Evolutionary conservation across 2,329 filamentous ascomycete species (phyloP), one percentile per base, ranked within the genome.

Genomic region (Ophiosphaerella korrae): DNA sequence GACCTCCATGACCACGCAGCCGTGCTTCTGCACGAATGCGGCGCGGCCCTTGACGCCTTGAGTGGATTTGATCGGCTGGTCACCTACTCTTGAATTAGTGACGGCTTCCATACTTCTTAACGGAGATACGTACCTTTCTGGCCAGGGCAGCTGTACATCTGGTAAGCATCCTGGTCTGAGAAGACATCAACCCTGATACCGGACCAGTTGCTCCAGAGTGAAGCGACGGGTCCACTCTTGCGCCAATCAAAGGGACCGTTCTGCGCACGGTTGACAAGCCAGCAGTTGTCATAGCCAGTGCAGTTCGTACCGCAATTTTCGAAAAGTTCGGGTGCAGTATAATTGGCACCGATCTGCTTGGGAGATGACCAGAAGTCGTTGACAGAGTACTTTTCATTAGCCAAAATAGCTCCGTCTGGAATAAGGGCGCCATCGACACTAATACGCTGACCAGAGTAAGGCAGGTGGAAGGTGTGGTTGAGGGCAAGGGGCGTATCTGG

Each of bases 1-100:
- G 11, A 94, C 90, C 77, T 97, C 93, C 74, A 97, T 83, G 42
- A 96, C 93, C 23, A 96, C 68, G 74, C 93, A 97, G 29, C 90
- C 92, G 68, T 92, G 90, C 78, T 92, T 72, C 48, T 84, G 81
- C 23, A 91, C 87, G 7, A 82, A 83, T 33, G 86, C 79, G 3
- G 84, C 82, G 62, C 86, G 83, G 31, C 61, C 74, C 54, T 83
- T 79, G 3, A 88, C 75, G 13, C 88, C 88, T 72, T 92, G 89
- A 0, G 84, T 88, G 53, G 78, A 77, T 78, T 92, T 92, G 55
- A 92, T 64, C 0, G 88, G 77, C 55, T 88, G 75, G 1, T 80
- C 74, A 23, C 76, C 78, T 78, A 18, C 3, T 5, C 3, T 23
- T 29, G 50, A 21, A 52, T 67, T 50, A 61, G 45, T 21, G 31